Evolutionary conservation across 1,284 basidiomycete species (phyloP).

Genomic region (Austroboletus niveus): DNA sequence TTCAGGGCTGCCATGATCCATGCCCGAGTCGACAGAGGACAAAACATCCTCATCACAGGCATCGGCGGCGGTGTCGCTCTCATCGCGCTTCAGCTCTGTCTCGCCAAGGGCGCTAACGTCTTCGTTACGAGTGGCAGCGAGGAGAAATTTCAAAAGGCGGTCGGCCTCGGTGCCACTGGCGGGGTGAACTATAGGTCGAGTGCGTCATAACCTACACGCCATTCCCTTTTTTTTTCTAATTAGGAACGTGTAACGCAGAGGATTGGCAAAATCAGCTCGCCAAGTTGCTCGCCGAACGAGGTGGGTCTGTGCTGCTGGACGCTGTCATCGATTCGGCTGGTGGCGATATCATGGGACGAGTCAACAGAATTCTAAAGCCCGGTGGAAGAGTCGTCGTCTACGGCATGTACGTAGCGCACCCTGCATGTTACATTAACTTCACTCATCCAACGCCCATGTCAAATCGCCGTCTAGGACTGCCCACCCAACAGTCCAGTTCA

Average conservation of each 20-base stretch:
- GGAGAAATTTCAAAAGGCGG: slow-evolving; percentile 70
- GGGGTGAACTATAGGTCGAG: slow-evolving; percentile 75
- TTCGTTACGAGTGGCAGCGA: slow-evolving; percentile 78
- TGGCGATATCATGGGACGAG: slow-evolving; percentile 67
- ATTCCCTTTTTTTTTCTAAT: not conserved
- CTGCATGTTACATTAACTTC: not conserved
- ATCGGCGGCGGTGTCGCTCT: slow-evolving; percentile 85
- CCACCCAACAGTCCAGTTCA: slow-evolving; percentile 59
- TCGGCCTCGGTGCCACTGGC: slow-evolving; percentile 71
- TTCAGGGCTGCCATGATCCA: slow-evolving; percentile 72
- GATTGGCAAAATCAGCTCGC: slow-evolving; percentile 65
- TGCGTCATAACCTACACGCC: slow-evolving; percentile 29
- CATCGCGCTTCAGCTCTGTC: slow-evolving; percentile 70
- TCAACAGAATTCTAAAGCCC: slow-evolving; percentile 56
- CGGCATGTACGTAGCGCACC: slow-evolving; percentile 59
- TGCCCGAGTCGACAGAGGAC: slow-evolving; percentile 58
- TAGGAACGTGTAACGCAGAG: slow-evolving; percentile 35
- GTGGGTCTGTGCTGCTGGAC: slow-evolving; percentile 45
- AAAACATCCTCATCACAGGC: slow-evolving; percentile 79
- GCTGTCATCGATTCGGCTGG: slow-evolving; percentile 83
- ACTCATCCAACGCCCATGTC: slow-evolving; percentile 10
- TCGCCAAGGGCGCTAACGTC: slow-evolving; percentile 76
- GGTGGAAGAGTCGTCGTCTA: slow-evolving; percentile 78
- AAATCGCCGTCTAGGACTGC: slow-evolving; percentile 56
- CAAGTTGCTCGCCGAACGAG: slow-evolving; percentile 43